phyloP scores from a whole-genome alignment of 495 filamentous ascomycete genomes.

The Extremus antarcticus region DNA sequence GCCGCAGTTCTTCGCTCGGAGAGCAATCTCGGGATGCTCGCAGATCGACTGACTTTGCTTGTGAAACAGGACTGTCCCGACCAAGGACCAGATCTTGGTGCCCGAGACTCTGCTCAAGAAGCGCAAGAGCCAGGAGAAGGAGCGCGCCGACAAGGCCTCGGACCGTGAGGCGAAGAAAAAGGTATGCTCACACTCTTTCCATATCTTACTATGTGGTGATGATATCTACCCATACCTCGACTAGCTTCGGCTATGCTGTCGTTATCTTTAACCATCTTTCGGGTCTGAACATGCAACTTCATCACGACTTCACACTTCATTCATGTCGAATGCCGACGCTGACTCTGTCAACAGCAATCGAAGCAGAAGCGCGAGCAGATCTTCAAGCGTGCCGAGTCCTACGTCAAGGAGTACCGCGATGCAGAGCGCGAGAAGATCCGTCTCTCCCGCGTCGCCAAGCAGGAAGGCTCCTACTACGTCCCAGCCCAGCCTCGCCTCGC shows the following conservation, averaged over 20 bases:
- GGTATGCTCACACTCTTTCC: conserved; percentile 46
- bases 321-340: conserved; percentile 19
- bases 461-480: conserved; percentile 88
- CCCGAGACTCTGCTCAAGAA: conserved; percentile 99
- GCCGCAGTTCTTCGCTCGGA: conserved; percentile 87
- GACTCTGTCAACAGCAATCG: conserved; percentile 52
- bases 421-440: conserved; percentile 97
- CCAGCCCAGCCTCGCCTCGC: conserved; percentile 89
- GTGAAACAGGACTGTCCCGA: conserved; percentile 72
- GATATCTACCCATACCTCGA: conserved; percentile 70
- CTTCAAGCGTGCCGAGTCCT: conserved; percentile 99
- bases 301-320: conserved; percentile 4
- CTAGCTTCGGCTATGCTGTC: conserved; percentile 95
- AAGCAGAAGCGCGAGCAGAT: conserved; percentile 95
- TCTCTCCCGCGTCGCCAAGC: conserved; percentile 74
- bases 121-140: conserved; percentile 99
- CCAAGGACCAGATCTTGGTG: conserved; percentile 84
- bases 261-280: conserved; percentile 98
- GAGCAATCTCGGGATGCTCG: conserved; percentile 40
- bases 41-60: conserved; percentile 64
- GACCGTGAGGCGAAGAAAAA: conserved; percentile 78
- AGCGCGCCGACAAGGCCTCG: conserved; percentile 70
- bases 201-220: conserved; percentile 41
- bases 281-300: conserved; percentile 64
- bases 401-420: conserved; percentile 98